Conservation (phyloP, 1,139 yeast species). For the Schizosaccharomyces versatilis region DNA sequence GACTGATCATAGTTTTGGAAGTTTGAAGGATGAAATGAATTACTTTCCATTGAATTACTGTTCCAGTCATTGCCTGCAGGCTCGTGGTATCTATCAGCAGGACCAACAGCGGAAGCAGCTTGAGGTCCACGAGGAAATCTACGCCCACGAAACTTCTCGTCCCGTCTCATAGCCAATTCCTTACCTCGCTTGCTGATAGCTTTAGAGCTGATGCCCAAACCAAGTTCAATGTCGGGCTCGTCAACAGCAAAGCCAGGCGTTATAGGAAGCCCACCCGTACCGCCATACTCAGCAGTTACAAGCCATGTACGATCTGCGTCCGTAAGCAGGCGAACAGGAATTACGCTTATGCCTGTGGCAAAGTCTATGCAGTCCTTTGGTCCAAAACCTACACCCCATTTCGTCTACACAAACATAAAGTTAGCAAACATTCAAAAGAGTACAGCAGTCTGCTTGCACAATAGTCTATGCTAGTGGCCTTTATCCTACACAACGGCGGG, state of each 20-base stretch:
- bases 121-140: background rate
- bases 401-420: conserved; percentile 23
- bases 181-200: conserved; percentile 28
- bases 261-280: conserved; percentile 79
- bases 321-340: conserved; percentile 68
- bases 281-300: conserved; percentile 85
- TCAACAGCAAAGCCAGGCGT: conserved; percentile 67
- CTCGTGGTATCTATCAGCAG: background rate
- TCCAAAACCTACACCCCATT: conserved; percentile 99
- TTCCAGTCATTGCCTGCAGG: background rate
- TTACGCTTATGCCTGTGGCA: conserved; percentile 68
- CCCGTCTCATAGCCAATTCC: background rate
- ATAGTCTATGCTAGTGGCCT: too few relatives aligned
- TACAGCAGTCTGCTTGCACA: too few relatives aligned
- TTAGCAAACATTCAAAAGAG: background rate
- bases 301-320: conserved; percentile 89
- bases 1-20: background rate
- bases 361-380: conserved; percentile 96
- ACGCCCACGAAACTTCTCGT: background rate
- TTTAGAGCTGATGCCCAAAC: conserved; percentile 81
- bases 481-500: too few relatives aligned
- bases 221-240: conserved; percentile 93
- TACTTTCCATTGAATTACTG: background rate
- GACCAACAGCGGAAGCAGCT: background rate
- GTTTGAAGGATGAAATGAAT: background rate